Evolutionary conservation across 495 filamentous ascomycete species (phyloP), one percentile per base, ranked within the genome.

Genomic region (Niebla homalea): DNA sequence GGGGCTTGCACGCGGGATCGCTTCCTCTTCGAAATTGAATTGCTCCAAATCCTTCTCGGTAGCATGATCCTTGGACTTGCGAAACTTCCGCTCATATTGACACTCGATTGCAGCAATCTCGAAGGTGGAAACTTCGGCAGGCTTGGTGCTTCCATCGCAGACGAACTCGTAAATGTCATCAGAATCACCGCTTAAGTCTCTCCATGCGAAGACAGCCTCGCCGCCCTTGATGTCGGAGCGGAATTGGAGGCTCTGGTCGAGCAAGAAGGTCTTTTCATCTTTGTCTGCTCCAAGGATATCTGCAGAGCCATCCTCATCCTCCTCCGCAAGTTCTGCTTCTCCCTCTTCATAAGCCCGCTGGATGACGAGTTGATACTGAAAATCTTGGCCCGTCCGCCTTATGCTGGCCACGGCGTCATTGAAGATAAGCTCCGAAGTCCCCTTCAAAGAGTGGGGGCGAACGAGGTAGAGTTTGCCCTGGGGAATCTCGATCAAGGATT

Each of bases 401-500:
- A 98, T 95, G 35, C 83, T 82, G 20, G 89, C 88, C 26, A 83
- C 87, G 29, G 87, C 82, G 81, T 98, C 92, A 61, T 94, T 96
- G 78, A 95, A 98, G 66, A 98, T 94, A 58, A 96, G 85, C 65
- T 98, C 93, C 0, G 88, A 95, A 59, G 94, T 94, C 51, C 92
- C 92, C 66, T 98, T 98, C 26, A 89, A 86, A 1, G 92, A 98
- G 25, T 87, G 74, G 5, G 92, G 92, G 54, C 92, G 85, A 58
- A 98, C 93, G 48, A 98, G 84, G 63, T 94, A 98, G 26, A 98
- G 86, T 68, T 96, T 87, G 57, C 92, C 92, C 64, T 95, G 86
- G 5, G 92, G 78, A 26, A 98, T 82, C 59, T 96, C 87, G 64
- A 95, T 87, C 62, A 98, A 83, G 19, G 85, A 81, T 63, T 97